These are phyloP conservation scores for Cladobotryum protrusum DNA, from an alignment of 2,329 filamentous ascomycete species.

Conservation along the genomic window DNA sequence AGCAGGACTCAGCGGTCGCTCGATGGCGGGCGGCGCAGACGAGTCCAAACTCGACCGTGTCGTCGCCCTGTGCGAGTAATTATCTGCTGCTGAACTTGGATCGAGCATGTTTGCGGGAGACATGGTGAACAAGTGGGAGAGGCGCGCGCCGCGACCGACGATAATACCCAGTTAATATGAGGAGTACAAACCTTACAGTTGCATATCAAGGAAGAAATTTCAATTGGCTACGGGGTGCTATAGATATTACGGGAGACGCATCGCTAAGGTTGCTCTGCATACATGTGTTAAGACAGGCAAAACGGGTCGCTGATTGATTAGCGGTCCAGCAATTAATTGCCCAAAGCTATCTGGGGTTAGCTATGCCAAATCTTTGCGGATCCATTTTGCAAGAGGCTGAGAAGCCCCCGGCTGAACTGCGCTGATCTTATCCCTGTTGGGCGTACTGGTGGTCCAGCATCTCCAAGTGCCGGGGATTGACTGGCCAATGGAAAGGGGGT, in stretches of 20 bases:
- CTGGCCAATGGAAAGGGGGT: constrained; percentile 5
- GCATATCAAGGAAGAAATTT: neutral
- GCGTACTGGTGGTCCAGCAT: neutral
- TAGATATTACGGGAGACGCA: neutral
- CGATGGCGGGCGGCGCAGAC: constrained; percentile 4
- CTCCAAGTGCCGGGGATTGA: constrained; percentile 8
- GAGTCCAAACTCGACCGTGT: constrained; percentile 8
- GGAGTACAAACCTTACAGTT: neutral
- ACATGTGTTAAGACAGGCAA: neutral
- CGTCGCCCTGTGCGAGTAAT: neutral
- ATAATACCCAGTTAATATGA: too few relatives aligned
- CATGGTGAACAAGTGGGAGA: constrained; percentile 6
- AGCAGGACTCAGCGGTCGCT: constrained; percentile 11
- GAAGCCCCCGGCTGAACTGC: constrained; percentile 5
- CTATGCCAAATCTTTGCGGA: neutral
- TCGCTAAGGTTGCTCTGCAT: neutral
- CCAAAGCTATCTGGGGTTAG: neutral
- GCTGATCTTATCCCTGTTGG: constrained; percentile 9
- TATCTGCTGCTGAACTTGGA: constrained; percentile 10
- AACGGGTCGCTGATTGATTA: neutral
- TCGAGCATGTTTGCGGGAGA: constrained; percentile 10
- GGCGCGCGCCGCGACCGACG: neutral
- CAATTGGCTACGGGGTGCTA: constrained; percentile 2
- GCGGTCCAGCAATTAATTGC: neutral
- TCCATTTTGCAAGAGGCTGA: constrained; percentile 4